These are phyloP conservation scores for Metschnikowia lachancei DNA, from an alignment of 805 yeast species.

Conservation along the genomic window DNA sequence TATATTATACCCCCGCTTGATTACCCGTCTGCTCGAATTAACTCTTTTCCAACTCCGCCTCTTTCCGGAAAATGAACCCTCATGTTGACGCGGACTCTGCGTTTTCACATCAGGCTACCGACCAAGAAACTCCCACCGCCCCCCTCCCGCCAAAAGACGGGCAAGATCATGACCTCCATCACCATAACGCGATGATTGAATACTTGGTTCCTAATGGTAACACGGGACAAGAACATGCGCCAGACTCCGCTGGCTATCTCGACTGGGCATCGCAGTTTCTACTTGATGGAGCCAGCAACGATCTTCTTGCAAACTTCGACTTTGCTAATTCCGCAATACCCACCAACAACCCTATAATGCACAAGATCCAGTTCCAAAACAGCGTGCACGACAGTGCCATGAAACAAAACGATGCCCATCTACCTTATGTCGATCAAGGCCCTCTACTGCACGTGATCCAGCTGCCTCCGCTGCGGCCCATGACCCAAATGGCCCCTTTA, in stretches of 20 bases:
- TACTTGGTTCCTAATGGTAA: constrained; percentile 1
- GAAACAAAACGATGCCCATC: constrained; percentile 1
- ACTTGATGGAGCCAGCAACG: constrained; percentile 29
- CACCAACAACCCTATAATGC: constrained; percentile 23
- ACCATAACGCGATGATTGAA: constrained; percentile 6
- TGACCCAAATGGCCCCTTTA: neutral
- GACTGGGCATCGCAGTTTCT: constrained; percentile 37
- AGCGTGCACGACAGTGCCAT: constrained; percentile 20
- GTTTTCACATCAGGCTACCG: constrained; percentile 5
- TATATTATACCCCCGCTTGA: too few species aligned
- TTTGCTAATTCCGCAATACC: constrained; percentile 15
- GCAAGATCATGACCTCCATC: neutral
- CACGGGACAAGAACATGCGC: neutral
- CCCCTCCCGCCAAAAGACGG: neutral
- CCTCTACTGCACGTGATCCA: constrained; percentile 2
- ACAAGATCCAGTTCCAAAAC: constrained; percentile 33
- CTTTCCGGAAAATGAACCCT: constrained; percentile 2
- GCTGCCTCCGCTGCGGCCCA: constrained; percentile 12
- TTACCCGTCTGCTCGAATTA: too few species aligned
- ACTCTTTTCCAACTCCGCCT: neutral
- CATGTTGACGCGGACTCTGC: constrained; percentile 4
- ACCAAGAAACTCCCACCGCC: constrained; percentile 1
- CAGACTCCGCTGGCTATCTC: constrained; percentile 11
- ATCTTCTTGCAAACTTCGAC: constrained; percentile 35
- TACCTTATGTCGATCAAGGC: constrained; percentile 1